phyloP scores from a whole-genome alignment of 1,139 yeast genomes.

The Zygosaccharomyces pseudobailii region DNA sequence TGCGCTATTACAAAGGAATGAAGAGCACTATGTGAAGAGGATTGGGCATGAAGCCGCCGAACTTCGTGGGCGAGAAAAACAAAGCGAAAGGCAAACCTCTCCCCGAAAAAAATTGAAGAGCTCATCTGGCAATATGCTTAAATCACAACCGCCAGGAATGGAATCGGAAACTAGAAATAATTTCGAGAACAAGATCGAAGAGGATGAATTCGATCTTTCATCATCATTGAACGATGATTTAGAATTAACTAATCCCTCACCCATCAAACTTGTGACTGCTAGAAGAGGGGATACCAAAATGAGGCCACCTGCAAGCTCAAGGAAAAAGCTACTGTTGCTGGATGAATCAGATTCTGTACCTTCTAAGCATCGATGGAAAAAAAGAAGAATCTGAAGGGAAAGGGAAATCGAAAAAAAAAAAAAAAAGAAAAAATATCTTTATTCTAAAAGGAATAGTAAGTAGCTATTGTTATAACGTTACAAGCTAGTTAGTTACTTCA shows the following conservation, averaged over 20 bases:
- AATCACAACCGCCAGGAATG: not conserved
- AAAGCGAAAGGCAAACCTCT: conserved; percentile 1
- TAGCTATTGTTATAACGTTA: not conserved
- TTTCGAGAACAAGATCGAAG: not conserved
- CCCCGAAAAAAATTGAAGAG: conserved; percentile 2
- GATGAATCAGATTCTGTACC: conserved; percentile 19
- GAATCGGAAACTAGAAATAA: not conserved
- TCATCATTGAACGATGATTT: conserved; percentile 31
- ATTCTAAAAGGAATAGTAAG: not conserved
- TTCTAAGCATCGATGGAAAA: conserved; percentile 11
- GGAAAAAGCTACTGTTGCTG: conserved; percentile 22
- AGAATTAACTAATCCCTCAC: conserved; percentile 32
- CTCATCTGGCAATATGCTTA: not conserved
- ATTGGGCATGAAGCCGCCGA: not conserved
- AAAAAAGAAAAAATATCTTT: not conserved
- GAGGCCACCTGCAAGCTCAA: conserved; percentile 12
- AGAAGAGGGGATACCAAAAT: conserved; percentile 13
- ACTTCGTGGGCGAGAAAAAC: conserved; percentile 6
- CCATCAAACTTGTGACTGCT: conserved; percentile 18
- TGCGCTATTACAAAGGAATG: conserved; percentile 4
- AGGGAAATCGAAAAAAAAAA: not conserved
- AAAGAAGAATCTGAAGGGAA: conserved; percentile 12
- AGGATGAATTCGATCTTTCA: conserved; percentile 31
- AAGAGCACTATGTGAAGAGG: conserved; percentile 1
- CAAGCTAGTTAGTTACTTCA: conserved; percentile 3